Conservation (phyloP, 192 early-diverging fungal genomes). For the Backusella sp. region DNA sequence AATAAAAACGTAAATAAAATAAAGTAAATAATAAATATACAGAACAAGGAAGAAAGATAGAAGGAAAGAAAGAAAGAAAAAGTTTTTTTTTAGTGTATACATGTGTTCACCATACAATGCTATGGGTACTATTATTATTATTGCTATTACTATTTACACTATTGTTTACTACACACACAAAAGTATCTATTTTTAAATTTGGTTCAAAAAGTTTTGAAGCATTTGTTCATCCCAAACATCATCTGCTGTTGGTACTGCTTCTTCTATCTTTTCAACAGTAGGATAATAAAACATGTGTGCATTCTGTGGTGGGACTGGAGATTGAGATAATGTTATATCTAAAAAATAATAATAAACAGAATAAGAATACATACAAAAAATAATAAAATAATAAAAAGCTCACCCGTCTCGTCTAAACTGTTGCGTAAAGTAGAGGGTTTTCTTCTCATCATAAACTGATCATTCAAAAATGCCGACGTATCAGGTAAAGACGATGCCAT, state of each 20-base stretch:
- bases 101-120: not conserved
- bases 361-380: not conserved
- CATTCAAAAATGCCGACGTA: not conserved
- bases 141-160: not conserved
- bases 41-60: not conserved
- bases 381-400: not conserved
- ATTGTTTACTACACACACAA: not conserved
- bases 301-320: not conserved
- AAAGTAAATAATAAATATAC: not conserved
- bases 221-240: constrained; percentile 11
- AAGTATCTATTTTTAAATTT: constrained; percentile 11
- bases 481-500: constrained; percentile 2
- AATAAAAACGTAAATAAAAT: not conserved
- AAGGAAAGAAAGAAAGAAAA: not conserved
- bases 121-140: not conserved
- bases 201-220: constrained; percentile 2
- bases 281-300: not conserved
- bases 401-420: not conserved
- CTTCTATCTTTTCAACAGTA: not conserved
- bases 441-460: constrained; percentile 10
- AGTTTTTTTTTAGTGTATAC: not conserved
- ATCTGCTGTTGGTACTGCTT: not conserved
- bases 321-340: not conserved
- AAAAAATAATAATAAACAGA: not conserved
- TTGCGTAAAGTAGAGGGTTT: not conserved